Percentiles rank a stretch among this genome's conserved stretches.
Conservation (phyloP, 371 early-diverging fungal genomes). For the Rhizopus arrhizus region DNA sequence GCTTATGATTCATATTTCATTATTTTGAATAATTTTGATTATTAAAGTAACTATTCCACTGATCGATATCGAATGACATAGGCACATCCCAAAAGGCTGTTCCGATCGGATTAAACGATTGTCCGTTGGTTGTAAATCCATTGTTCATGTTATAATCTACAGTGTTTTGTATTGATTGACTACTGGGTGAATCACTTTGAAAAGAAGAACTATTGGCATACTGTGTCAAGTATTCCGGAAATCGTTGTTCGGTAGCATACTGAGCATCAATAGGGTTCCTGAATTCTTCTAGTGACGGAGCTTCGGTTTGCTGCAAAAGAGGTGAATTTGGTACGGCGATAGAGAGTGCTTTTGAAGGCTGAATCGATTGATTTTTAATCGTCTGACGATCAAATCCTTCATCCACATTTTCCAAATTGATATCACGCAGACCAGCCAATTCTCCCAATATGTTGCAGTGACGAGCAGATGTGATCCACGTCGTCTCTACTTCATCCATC, state of each 20-base stretch:
- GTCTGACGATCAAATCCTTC: constrained; percentile 25
- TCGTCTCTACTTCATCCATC: constrained; percentile 47
- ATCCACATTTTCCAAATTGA: constrained; percentile 39
- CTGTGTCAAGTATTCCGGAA: constrained; percentile 28
- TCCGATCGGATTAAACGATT: constrained; percentile 25
- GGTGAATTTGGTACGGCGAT: constrained; percentile 49
- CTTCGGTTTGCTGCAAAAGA: constrained; percentile 15
- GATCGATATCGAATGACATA: constrained; percentile 34
- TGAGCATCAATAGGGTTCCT: constrained; percentile 28
- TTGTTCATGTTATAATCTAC: constrained; percentile 1
- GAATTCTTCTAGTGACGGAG: constrained; percentile 4
- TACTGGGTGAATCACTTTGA: neutral
- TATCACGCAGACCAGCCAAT: constrained; percentile 50
- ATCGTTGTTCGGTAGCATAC: constrained; percentile 19
- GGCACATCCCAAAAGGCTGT: constrained; percentile 35
- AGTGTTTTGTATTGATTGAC: neutral
- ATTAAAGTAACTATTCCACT: constrained; percentile 34
- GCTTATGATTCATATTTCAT: no score
- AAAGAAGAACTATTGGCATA: constrained; percentile 6
- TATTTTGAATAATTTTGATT: constrained; percentile 14
- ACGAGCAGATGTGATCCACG: constrained; percentile 49
- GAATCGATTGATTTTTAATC: constrained; percentile 5
- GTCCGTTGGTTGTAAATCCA: neutral
- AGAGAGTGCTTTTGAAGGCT: constrained; percentile 16
- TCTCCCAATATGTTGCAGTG: constrained; percentile 54